phyloP scores from a whole-genome alignment of 768 basidiomycete genomes.

The Termitomyces sp. region DNA sequence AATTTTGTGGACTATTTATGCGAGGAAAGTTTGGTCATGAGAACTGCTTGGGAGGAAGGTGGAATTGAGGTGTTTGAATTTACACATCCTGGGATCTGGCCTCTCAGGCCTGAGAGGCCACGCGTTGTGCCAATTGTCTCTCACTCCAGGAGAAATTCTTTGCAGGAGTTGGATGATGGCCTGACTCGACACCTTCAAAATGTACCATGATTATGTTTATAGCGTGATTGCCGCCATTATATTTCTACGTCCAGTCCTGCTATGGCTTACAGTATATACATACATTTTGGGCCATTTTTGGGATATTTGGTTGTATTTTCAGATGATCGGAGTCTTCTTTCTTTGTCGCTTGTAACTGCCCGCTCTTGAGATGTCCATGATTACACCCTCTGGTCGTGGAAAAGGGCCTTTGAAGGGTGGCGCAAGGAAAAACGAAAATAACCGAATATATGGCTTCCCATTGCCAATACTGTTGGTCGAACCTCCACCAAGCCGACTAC shows the following conservation, averaged over 20 bases:
- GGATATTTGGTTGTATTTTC: neutral
- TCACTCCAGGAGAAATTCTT: neutral
- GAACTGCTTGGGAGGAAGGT: neutral
- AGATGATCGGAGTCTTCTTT: neutral
- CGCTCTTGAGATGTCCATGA: slow-evolving; percentile 10
- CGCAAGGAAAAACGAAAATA: slow-evolving; percentile 55
- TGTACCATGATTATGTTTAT: neutral
- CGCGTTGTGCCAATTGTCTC: neutral
- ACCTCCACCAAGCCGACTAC: slow-evolving; percentile 35
- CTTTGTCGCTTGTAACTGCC: neutral
- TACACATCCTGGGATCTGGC: neutral
- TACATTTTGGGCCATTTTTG: neutral
- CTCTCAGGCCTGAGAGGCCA: neutral
- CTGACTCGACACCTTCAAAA: neutral
- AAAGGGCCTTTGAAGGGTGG: slow-evolving; percentile 44
- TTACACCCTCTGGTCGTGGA: slow-evolving; percentile 29
- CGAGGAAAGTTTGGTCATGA: neutral
- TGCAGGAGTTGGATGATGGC: neutral
- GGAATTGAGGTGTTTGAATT: neutral
- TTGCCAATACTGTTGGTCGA: slow-evolving; percentile 56
- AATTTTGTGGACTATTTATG: neutral
- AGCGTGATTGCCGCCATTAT: neutral
- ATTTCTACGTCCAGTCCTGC: neutral
- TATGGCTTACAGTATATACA: too few species aligned
- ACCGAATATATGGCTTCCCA: slow-evolving; percentile 62